A percentile compares a stretch with the other conserved stretches of the same genome.
phyloP scores from a whole-genome alignment of 768 basidiomycete genomes.

The Mycena leptocephala region DNA sequence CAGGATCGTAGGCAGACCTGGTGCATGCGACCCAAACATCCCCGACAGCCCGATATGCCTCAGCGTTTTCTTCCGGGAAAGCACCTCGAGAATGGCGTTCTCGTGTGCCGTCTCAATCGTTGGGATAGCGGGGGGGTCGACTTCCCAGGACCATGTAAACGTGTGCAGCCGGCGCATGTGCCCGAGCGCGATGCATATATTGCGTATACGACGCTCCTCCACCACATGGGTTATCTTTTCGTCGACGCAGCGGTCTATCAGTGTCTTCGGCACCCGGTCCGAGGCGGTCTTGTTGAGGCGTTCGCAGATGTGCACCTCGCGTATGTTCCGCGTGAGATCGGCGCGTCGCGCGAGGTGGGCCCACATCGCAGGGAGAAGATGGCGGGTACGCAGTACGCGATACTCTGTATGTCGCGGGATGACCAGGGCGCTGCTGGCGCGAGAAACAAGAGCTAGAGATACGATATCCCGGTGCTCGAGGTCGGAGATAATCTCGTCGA shows the following conservation, averaged over 20 bases:
- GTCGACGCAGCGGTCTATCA: conserved; percentile 49
- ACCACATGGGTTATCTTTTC: conserved; percentile 43
- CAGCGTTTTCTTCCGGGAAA: conserved; percentile 48
- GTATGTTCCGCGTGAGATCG: conserved; percentile 65
- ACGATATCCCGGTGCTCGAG: conserved; percentile 62
- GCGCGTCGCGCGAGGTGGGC: conserved; percentile 65
- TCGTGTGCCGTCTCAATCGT: conserved; percentile 56
- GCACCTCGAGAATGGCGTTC: conserved; percentile 54
- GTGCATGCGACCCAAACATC: conserved; percentile 57
- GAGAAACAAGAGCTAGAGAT: conserved; percentile 62
- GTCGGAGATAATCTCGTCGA: conserved; percentile 64
- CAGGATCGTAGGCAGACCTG: conserved; percentile 45
- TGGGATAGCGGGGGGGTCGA: conserved; percentile 41
- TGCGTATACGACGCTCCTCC: conserved; percentile 52
- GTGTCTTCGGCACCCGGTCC: conserved; percentile 60
- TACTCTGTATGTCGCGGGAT: conserved; percentile 68
- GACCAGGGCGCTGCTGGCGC: conserved; percentile 52
- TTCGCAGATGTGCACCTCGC: conserved; percentile 63
- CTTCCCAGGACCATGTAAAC: conserved; percentile 63
- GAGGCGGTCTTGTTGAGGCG: conserved; percentile 52
- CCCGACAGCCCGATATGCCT: conserved; percentile 56
- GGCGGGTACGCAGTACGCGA: conserved; percentile 63
- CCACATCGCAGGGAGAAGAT: conserved; percentile 60
- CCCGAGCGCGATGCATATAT: conserved; percentile 58
- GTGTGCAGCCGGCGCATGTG: conserved; percentile 59